Evolutionary conservation across 805 yeast genomes (phyloP).

Genomic region (Cyberlindnera mississippiensis): DNA sequence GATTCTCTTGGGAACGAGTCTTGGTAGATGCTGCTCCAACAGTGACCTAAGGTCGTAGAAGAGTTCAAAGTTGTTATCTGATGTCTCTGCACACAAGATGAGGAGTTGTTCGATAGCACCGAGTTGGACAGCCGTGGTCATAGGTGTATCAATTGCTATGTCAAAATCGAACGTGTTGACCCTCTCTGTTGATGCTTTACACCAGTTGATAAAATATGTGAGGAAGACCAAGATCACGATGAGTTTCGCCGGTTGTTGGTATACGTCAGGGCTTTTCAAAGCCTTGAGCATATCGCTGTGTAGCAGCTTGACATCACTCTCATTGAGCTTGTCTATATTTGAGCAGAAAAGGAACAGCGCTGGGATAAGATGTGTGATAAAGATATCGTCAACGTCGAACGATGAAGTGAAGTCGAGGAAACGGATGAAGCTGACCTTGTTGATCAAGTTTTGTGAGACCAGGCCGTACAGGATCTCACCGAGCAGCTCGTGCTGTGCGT

Average conservation of each 20-base stretch:
- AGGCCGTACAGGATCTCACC: slow-evolving; percentile 61
- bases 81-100: slow-evolving; percentile 56
- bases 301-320: slow-evolving; percentile 34
- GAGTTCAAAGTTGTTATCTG: slow-evolving; percentile 40
- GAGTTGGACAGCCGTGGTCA: slow-evolving; percentile 51
- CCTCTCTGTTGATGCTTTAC: slow-evolving; percentile 46
- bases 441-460: slow-evolving; percentile 34
- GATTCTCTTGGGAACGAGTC: slow-evolving; percentile 47
- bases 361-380: slow-evolving; percentile 63
- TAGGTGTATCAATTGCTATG: slow-evolving; percentile 52
- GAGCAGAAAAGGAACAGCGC: slow-evolving; percentile 46
- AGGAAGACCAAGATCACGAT: slow-evolving; percentile 48
- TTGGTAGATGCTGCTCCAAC: slow-evolving; percentile 64
- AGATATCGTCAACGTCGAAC: slow-evolving; percentile 57
- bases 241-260: slow-evolving; percentile 45
- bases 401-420: slow-evolving; percentile 44
- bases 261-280: slow-evolving; percentile 38
- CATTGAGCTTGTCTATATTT: slow-evolving; percentile 32
- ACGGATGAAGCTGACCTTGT: slow-evolving; percentile 34
- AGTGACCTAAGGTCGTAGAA: slow-evolving; percentile 65
- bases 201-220: slow-evolving; percentile 62
- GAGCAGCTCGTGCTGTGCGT: slow-evolving; percentile 64
- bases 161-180: slow-evolving; percentile 49
- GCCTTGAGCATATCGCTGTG: slow-evolving; percentile 37
- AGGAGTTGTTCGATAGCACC: slow-evolving; percentile 73